Percentiles rank a stretch among this genome's conserved stretches.
Conservation (phyloP, 768 basidiomycete species). For the Ramaria rubella region DNA sequence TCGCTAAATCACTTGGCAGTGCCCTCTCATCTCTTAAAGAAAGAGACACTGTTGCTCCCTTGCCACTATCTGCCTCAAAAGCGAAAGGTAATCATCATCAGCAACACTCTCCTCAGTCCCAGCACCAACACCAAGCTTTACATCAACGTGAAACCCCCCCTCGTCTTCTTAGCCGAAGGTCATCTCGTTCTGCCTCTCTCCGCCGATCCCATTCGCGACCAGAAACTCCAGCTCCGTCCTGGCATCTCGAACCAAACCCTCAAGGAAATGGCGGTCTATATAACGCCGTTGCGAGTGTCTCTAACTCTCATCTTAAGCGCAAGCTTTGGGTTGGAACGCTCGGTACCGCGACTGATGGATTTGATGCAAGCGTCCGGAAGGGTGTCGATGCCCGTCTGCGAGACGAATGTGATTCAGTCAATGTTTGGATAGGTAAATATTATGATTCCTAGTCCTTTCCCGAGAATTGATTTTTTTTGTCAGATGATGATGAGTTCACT, state of each 20-base stretch:
- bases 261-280: conserved; percentile 80
- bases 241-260: conserved; percentile 52
- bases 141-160: conserved; percentile 9
- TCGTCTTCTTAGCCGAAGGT: conserved; percentile 41
- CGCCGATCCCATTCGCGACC: conserved; percentile 33
- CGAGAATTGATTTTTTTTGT: conserved; percentile 26
- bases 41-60: conserved; percentile 18
- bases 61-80: conserved; percentile 23
- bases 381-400: conserved; percentile 48
- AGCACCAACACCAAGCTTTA: not conserved
- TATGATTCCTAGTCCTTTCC: not conserved
- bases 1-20: conserved; percentile 28
- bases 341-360: conserved; percentile 61
- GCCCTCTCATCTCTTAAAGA: conserved; percentile 11
- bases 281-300: conserved; percentile 66
- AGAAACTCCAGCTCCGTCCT: conserved; percentile 24
- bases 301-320: conserved; percentile 36
- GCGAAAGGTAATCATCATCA: conserved; percentile 23
- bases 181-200: conserved; percentile 46
- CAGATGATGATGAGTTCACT: conserved; percentile 52
- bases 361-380: conserved; percentile 46
- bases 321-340: conserved; percentile 68
- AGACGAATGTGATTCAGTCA: conserved; percentile 33
- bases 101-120: too few relatives aligned
- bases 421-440: conserved; percentile 58